Evolutionary conservation across 192 early-diverging fungal genomes (phyloP).

Genomic region (Linnemannia schmuckeri): DNA sequence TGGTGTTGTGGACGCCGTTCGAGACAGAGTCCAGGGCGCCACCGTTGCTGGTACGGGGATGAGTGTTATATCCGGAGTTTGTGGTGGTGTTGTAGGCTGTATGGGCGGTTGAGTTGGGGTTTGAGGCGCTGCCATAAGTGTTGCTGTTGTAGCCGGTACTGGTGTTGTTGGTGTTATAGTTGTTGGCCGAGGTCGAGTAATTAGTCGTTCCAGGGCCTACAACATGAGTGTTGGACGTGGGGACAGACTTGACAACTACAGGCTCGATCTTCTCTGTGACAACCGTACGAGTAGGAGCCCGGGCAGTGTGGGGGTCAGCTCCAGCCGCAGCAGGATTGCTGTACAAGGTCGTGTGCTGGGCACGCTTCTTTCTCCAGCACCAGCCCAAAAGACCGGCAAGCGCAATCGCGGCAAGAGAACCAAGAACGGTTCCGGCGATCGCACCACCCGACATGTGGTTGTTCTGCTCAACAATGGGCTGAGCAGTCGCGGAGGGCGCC

Average conservation of each 20-base stretch:
- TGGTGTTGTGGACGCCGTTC: not conserved
- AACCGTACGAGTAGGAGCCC: slow-evolving; percentile 39
- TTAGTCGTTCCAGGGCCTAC: not conserved
- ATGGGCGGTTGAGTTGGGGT: not conserved
- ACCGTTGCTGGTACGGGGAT: slow-evolving; percentile 15
- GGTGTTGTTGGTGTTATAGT: not conserved
- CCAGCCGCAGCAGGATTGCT: not conserved
- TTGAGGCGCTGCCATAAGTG: not conserved
- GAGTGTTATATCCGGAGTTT: slow-evolving; percentile 15
- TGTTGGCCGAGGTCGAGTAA: not conserved
- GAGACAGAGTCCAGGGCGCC: slow-evolving; percentile 1
- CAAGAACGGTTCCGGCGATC: slow-evolving; percentile 45
- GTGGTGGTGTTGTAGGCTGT: not conserved
- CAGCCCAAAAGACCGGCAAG: slow-evolving; percentile 32
- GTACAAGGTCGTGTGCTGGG: slow-evolving; percentile 25
- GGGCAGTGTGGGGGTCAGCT: not conserved
- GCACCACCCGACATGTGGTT: slow-evolving; percentile 32
- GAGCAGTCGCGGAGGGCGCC: not conserved
- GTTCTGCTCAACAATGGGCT: not conserved
- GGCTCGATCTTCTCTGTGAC: slow-evolving; percentile 56
- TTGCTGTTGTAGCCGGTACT: not conserved
- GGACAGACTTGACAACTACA: slow-evolving; percentile 42
- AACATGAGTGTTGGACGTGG: not conserved
- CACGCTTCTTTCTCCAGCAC: slow-evolving; percentile 50
- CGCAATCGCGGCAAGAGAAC: slow-evolving; percentile 4